Evolutionary conservation across 257 asterid genomes (phyloP).

Genomic region (Nicotiana undulata): DNA sequence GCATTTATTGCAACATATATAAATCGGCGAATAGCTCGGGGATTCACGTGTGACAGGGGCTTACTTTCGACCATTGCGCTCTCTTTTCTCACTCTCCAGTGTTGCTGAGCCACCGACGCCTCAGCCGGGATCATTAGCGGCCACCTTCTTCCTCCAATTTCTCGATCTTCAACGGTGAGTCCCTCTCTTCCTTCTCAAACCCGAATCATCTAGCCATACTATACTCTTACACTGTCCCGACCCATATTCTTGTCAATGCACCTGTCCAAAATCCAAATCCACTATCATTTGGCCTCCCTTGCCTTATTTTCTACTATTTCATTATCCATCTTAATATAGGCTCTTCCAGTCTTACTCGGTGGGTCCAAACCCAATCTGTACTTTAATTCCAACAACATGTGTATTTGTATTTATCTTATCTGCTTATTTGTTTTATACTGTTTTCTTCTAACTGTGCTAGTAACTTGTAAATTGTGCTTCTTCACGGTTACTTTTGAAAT

Average conservation of each 20-base stretch:
- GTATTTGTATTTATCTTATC: background rate
- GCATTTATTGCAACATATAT: too few relatives aligned
- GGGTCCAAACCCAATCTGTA: background rate
- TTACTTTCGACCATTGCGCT: background rate
- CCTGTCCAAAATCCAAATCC: background rate
- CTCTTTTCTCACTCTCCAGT: background rate
- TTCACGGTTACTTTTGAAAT: background rate
- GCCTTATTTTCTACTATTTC: background rate
- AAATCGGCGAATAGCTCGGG: background rate
- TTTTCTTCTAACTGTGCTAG: background rate
- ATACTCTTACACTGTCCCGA: background rate
- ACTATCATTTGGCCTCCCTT: background rate
- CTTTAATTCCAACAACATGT: background rate
- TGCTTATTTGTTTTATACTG: background rate
- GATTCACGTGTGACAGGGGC: background rate
- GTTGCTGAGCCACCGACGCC: background rate
- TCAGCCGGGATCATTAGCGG: background rate
- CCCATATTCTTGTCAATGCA: background rate
- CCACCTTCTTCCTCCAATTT: background rate
- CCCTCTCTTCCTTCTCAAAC: background rate
- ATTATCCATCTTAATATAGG: background rate
- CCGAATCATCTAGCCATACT: background rate
- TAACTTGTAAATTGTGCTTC: background rate
- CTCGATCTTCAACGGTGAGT: background rate
- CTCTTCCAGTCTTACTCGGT: background rate